A percentile compares a stretch with the other conserved stretches of the same genome.
These are phyloP conservation scores for Cladobotryum protrusum DNA, from an alignment of 2,329 filamentous ascomycete genomes.

Conservation along the genomic window DNA sequence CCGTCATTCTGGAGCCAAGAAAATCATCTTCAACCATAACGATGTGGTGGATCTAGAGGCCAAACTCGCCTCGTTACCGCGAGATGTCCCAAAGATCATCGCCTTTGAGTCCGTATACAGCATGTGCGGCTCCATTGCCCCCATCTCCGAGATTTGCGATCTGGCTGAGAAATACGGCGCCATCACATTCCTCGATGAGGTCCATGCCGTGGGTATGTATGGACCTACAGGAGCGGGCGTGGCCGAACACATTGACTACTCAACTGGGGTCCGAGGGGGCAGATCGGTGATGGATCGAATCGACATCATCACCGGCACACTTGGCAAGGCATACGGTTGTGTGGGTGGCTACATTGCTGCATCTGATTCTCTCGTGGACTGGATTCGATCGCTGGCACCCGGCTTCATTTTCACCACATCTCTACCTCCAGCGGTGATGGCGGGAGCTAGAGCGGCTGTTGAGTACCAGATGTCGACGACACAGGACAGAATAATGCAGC, in stretches of 20 bases:
- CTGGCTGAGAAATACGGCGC: slow-evolving; percentile 96
- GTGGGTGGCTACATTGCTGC: slow-evolving; percentile 97
- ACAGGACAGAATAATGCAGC: slow-evolving; percentile 85
- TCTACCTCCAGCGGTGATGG: slow-evolving; percentile 93
- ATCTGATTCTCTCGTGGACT: slow-evolving; percentile 78
- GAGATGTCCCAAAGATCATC: slow-evolving; percentile 90
- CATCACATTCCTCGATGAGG: slow-evolving; percentile 95
- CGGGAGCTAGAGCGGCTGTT: slow-evolving; percentile 83
- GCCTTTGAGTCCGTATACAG: slow-evolving; percentile 98
- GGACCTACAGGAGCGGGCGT: slow-evolving; percentile 92
- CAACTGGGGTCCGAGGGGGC: slow-evolving; percentile 45
- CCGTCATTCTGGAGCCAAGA: slow-evolving; percentile 91
- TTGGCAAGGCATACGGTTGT: slow-evolving; percentile 96
- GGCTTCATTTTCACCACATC: slow-evolving; percentile 99
- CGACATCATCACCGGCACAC: slow-evolving; percentile 94
- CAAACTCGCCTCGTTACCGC: slow-evolving; percentile 81
- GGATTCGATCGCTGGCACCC: slow-evolving; percentile 86
- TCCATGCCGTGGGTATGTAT: slow-evolving; percentile 99
- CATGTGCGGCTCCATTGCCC: slow-evolving; percentile 97
- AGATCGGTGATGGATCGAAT: slow-evolving; percentile 90
- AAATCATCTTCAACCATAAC: slow-evolving; percentile 98
- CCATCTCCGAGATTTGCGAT: slow-evolving; percentile 93
- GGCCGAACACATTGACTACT: slow-evolving; percentile 89
- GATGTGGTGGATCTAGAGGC: slow-evolving; percentile 84
- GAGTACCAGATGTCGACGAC: slow-evolving; percentile 84